Evolutionary conservation across 192 early-diverging fungal species (phyloP), one percentile per base, ranked within the genome.

Genomic region (Dimargaris cristalligena): DNA sequence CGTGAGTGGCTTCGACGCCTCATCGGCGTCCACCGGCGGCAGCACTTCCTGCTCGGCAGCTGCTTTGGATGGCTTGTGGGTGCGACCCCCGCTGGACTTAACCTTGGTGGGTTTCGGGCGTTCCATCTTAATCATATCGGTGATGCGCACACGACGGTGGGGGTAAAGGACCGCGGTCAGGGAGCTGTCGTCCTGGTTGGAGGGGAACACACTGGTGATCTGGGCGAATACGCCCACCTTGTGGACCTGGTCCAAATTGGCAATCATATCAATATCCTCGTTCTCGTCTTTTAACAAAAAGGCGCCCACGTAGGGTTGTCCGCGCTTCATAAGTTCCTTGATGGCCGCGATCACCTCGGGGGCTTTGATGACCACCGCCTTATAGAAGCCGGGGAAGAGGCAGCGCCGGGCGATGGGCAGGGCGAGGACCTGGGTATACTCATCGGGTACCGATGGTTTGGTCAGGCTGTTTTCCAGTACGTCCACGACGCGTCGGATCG

Each of bases 341-440:
- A 99, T 87, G 2, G 95, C 91, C 31, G 82, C 80, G 48, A 88
- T 94, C 2, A 92, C 92, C 45, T 87, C 73, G 0, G 92, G 92
- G 65, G 96, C 89, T 69, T 94, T 92, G 58, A 99, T 91, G 28
- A 92, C 91, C 28, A 99, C 84, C 6, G 93, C 90, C 74, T 99
- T 99, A 77, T 95, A 99, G 66, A 94, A 92, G 29, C 92, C 93
- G 23, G 95, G 95, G 62, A 98, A 98, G 25, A 98, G 71, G 22
- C 92, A 92, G 26, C 95, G 78, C 11, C 90, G 76, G 20, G 90
- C 87, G 56, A 98, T 86, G 0, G 95, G 95, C 32, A 98, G 76
- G 23, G 92, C 90, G 63, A 99, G 74, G 0, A 96, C 84, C 61
- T 94, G 90, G 6, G 95, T 89, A 65, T 94, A 97, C 46, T 85